Evolutionary conservation across 78 protist species (phyloP), one percentile per base, ranked within the genome.

Genomic region (Dictyostelium brefeldianum): DNA sequence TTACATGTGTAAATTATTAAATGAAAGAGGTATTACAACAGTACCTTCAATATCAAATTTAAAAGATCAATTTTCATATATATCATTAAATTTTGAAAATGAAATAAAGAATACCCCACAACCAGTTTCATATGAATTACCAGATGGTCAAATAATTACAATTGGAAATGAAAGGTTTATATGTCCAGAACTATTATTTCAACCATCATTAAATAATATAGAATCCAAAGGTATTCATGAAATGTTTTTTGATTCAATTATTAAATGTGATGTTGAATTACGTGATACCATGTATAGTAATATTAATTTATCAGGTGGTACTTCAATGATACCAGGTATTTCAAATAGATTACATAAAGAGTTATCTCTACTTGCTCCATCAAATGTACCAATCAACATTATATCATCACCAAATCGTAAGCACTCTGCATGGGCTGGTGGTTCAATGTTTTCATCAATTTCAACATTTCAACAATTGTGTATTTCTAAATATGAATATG

Each of bases 1-100:
- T 95, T 71, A 99, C 96, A 31, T 81, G 97, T 25, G 97, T 99
- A n/a, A 97, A 96, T 78, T 93, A 92, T 96, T 75, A 98, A 92
- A 59, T 48, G 53, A 5, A 48, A 48, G 53, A 47, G 27, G 83
- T 78, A 22, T 77, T 73, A 69, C 36, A 64, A 82, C 4, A 56
- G 89, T 73, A 75, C 64, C 89, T 73, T 82, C 3, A 56, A 73
- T 53, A 94, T 84, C 90, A 85, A n/a, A n/a, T n/a, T n/a, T n/a
- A n/a, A 82, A 82, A 73, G 89, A 82, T 5, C 69, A 85, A 81
- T 64, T 85, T 18, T 53, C 81, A 57, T 85, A 73, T 80, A 81
- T 85, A 48, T n/a, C n/a, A n/a, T n/a, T n/a, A n/a, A n/a, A n/a
- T n/a, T n/a, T n/a, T n/a, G n/a, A n/a, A n/a, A n/a, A n/a, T n/a